Conservation (phyloP, 2,329 filamentous ascomycete species). For the Penicillium palitans region DNA sequence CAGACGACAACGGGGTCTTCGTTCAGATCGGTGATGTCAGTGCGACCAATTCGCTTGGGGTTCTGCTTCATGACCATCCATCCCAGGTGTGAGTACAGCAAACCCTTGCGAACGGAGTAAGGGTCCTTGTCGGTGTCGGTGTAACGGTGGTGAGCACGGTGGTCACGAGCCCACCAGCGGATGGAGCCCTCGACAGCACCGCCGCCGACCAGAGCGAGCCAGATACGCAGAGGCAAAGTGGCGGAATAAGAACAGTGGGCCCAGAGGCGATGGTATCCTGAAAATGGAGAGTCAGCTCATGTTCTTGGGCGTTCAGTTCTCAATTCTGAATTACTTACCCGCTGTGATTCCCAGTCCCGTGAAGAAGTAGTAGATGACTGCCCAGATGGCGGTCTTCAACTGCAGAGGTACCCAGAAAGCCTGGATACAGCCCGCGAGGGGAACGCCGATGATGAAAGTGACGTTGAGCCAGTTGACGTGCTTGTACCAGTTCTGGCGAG, state of each 20-base stretch:
- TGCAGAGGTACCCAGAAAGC: constrained; percentile 77
- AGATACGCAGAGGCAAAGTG: constrained; percentile 72
- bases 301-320: not conserved
- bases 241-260: constrained; percentile 83
- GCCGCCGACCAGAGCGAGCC: constrained; percentile 76
- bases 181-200: constrained; percentile 84
- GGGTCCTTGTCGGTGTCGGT: constrained; percentile 92
- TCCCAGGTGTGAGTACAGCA: constrained; percentile 79
- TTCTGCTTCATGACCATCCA: constrained; percentile 97
- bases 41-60: constrained; percentile 82
- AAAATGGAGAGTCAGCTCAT: constrained; percentile 11
- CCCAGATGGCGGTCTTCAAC: constrained; percentile 69
- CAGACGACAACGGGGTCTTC: constrained; percentile 81
- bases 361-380: constrained; percentile 79
- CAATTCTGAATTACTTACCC: constrained; percentile 50
- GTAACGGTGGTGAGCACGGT: constrained; percentile 86
- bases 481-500: constrained; percentile 80
- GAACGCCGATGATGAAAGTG: constrained; percentile 74
- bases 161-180: constrained; percentile 84
- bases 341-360: constrained; percentile 78
- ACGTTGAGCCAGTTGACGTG: constrained; percentile 95
- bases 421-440: constrained; percentile 69
- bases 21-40: constrained; percentile 85
- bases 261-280: constrained; percentile 79
- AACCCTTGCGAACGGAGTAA: constrained; percentile 85